Base-by-base conservation (phyloP, 352 stramenopile genomes). In the Pythium rishiriense region DNA sequence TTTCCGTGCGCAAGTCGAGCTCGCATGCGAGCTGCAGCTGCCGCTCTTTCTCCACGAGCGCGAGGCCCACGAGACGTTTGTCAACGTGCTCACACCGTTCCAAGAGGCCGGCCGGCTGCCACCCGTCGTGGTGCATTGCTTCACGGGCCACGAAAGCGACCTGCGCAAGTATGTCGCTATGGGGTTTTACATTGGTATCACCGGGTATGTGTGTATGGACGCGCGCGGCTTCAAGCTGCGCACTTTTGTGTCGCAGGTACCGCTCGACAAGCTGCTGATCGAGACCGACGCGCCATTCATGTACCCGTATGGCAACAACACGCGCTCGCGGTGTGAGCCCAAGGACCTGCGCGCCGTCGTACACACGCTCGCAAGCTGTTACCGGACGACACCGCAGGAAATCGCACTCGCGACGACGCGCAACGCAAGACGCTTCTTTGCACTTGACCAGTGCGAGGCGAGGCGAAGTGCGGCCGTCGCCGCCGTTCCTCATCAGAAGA, bases 31-130 rank as follows among this genome's bases (percentile, higher is more conserved):
- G 58, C 74, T 89, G 8, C 62, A 87, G 42, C 58, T 98, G 64
- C 97, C 97, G 21, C 72, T 98, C 4, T 99, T 99, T 78, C 73
- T 99, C 46, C 97, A 99, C 72, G 81, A 93, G 50, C 81, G 83
- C 46, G 78, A 90, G 33, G 81, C 83, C 3, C 79, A 90, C 31
- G 72, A 73, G 1, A 58, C 72, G 9, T 83, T 93, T 26, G 63
- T 90, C 12, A n/a, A 22, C 19, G 62, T 92, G 50, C 66, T 88
- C 9, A 64, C 77, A 21, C 80, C 82, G 0, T 84, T 93, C 25
- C 58, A 78, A 2, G 67, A 81, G 33, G 50, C 62, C 14, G 63
- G 66, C 0, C 60, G 50, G 9, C 62, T 93, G 25, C 79, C 79
- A 0, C 73, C 73, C 2, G 79, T 86, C 1, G 80, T 91, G 3